phyloP scores from a whole-genome alignment of 768 basidiomycete species.

The Neoboletus subvelutipes region DNA sequence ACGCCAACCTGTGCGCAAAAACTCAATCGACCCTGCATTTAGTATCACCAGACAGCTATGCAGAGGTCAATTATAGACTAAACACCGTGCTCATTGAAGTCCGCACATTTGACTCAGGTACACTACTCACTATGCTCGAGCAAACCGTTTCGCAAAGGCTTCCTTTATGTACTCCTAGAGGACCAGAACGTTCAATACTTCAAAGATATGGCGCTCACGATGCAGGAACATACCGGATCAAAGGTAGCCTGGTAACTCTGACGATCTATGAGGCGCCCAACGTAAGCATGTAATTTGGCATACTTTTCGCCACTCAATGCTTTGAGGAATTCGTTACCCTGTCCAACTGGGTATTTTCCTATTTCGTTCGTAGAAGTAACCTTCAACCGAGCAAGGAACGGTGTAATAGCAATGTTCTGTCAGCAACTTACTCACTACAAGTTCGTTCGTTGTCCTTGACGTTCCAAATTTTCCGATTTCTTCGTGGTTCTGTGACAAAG shows the following conservation, averaged over 20 bases:
- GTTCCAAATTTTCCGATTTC: too few species aligned
- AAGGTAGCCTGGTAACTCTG: conserved; percentile 57
- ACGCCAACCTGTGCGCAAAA: background rate
- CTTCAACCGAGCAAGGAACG: conserved; percentile 58
- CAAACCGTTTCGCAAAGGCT: background rate
- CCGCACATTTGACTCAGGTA: too few species aligned
- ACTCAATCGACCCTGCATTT: too few species aligned
- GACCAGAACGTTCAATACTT: background rate
- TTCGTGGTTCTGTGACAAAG: too few species aligned
- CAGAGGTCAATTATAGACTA: background rate
- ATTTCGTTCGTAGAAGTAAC: conserved; percentile 48
- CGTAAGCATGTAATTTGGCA: conserved; percentile 50
- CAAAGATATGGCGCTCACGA: too few species aligned
- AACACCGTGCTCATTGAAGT: too few species aligned
- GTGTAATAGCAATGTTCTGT: conserved; percentile 49
- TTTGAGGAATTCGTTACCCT: conserved; percentile 45
- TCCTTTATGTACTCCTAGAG: conserved; percentile 15
- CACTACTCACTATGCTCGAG: conserved; percentile 4
- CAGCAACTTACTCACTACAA: too few species aligned
- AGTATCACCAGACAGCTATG: background rate
- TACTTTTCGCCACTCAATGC: conserved; percentile 43
- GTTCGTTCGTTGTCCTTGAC: too few species aligned
- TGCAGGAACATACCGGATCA: conserved; percentile 41
- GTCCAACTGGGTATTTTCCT: conserved; percentile 48
- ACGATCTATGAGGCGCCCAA: conserved; percentile 45